These are phyloP conservation scores for Lycium ferocissimum DNA, from an alignment of 257 asterid genomes.

Conservation along the genomic window DNA sequence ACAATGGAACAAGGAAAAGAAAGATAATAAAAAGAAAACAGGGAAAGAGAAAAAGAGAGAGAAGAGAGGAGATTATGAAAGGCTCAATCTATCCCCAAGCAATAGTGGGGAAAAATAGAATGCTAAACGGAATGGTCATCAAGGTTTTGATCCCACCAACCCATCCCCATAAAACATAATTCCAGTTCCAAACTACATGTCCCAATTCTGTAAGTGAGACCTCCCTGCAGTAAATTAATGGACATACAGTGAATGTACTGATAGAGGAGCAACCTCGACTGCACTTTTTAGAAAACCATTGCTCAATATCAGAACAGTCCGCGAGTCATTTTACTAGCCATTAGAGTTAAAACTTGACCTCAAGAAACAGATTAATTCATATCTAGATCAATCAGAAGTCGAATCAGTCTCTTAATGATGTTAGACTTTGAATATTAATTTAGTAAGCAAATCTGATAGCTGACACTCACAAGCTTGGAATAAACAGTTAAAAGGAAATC, in stretches of 20 bases:
- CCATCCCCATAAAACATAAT: conserved; percentile 55
- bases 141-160: conserved; percentile 46
- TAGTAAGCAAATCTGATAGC: neutral
- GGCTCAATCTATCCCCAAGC: conserved; percentile 54
- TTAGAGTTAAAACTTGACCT: conserved; percentile 1
- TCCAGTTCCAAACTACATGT: conserved; percentile 74
- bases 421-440: neutral
- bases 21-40: conserved; percentile 47
- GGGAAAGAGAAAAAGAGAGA: conserved; percentile 53
- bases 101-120: conserved; percentile 50
- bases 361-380: conserved; percentile 15
- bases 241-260: conserved; percentile 64
- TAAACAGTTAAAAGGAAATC: neutral
- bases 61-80: conserved; percentile 49
- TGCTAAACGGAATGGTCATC: conserved; percentile 53
- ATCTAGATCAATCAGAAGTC: conserved; percentile 24
- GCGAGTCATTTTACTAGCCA: neutral
- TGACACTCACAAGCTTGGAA: conserved; percentile 6
- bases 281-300: conserved; percentile 46
- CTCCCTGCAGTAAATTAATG: conserved; percentile 95
- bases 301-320: conserved; percentile 43
- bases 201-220: conserved; percentile 70
- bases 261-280: conserved; percentile 46
- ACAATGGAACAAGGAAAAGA: conserved; percentile 46
- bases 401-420: neutral